A percentile compares a stretch with the other conserved stretches of the same genome.
These are phyloP conservation scores for Pistacia integerrima DNA, from an alignment of 345 rosid species.

Conservation along the genomic window DNA sequence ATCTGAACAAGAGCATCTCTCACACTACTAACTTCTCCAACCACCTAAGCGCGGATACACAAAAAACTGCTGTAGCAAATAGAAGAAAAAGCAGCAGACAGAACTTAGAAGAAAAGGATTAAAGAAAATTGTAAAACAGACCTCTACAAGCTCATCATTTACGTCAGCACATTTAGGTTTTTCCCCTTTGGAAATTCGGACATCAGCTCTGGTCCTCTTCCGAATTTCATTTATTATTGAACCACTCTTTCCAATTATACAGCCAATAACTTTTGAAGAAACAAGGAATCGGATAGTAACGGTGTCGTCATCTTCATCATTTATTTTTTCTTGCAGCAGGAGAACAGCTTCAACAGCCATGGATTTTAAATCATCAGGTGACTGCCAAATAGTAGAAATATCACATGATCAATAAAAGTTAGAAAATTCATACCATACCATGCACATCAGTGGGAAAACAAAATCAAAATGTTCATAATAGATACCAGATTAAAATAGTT, in stretches of 20 bases:
- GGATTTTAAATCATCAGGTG: conserved; percentile 90
- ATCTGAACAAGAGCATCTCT: conserved; percentile 94
- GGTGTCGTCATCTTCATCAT: conserved; percentile 68
- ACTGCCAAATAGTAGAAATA: conserved; percentile 39
- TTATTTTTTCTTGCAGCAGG: conserved; percentile 85
- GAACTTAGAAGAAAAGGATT: not conserved
- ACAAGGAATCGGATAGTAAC: conserved; percentile 72
- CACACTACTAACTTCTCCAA: conserved; percentile 69
- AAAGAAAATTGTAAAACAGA: conserved; percentile 20
- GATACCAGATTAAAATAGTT: not conserved
- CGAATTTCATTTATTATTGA: conserved; percentile 89
- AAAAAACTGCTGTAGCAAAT: not conserved
- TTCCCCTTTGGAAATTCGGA: conserved; percentile 75
- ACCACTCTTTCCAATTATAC: conserved; percentile 92
- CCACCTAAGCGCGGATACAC: conserved; percentile 44
- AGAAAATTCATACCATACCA: not conserved
- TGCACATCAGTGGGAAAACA: not conserved
- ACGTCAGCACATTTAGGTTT: conserved; percentile 72
- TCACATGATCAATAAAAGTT: not conserved
- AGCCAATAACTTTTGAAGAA: conserved; percentile 89
- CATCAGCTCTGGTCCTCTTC: conserved; percentile 78
- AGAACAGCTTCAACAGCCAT: conserved; percentile 93
- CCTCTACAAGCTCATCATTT: conserved; percentile 90
- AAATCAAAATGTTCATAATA: not conserved
- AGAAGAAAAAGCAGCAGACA: conserved; percentile 17